Evolutionary conservation across 257 asterid species (phyloP).

Genomic region (Nicotiana noctiflora): DNA sequence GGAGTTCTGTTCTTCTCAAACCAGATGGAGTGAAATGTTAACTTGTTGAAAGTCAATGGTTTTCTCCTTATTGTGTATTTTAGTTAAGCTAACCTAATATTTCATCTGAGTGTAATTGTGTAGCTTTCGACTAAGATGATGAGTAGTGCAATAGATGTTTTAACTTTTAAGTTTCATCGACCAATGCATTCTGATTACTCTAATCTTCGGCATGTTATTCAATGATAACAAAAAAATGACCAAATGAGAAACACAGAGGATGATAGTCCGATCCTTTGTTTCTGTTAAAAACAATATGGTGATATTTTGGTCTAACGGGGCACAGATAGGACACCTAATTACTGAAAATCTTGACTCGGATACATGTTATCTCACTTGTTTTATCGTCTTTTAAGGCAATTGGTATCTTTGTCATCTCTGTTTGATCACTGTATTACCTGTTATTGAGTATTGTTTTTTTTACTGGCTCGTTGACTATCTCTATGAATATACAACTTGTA

Average conservation of each 20-base stretch:
- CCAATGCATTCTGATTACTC: background rate
- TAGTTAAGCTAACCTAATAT: background rate
- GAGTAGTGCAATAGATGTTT: background rate
- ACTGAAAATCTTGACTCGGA: background rate
- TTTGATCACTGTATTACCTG: constrained; percentile 7
- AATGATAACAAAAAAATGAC: background rate
- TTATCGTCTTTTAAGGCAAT: background rate
- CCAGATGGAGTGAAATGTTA: background rate
- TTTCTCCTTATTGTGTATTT: background rate
- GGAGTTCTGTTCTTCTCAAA: background rate
- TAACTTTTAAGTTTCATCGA: background rate
- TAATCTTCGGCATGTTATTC: background rate
- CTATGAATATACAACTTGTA: constrained; percentile 15
- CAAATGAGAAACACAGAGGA: background rate
- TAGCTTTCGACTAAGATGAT: background rate
- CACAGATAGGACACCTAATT: background rate
- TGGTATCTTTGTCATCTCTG: background rate
- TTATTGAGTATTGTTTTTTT: background rate
- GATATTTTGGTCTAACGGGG: background rate
- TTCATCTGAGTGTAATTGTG: background rate
- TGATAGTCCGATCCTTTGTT: background rate
- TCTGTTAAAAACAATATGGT: background rate
- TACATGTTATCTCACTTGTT: background rate
- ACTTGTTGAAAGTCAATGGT: background rate
- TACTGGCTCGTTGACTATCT: background rate